Evolutionary conservation across 73 alveolate species (phyloP).

Genomic region (Urostyla sp.): DNA sequence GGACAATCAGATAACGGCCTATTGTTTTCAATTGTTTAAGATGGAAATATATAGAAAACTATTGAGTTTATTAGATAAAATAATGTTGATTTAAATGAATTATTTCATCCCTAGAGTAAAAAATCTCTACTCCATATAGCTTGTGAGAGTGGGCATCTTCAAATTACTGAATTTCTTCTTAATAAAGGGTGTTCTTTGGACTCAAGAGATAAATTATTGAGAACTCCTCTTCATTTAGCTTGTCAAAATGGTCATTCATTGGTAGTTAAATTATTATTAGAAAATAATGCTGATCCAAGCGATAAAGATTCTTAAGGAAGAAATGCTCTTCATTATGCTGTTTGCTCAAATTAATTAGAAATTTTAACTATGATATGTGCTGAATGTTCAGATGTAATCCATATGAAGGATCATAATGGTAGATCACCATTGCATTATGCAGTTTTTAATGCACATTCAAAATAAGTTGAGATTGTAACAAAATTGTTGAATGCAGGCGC

Average conservation of each 20-base stretch:
- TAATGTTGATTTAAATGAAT: conserved; percentile 56
- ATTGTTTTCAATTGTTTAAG: conserved; percentile 45
- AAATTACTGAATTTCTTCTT: conserved; percentile 72
- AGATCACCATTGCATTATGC: conserved; percentile 81
- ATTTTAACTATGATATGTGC: conserved; percentile 43
- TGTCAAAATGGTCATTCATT: conserved; percentile 91
- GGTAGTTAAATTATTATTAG: conserved; percentile 81
- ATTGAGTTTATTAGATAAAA: conserved; percentile 56
- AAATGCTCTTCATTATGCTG: conserved; percentile 93
- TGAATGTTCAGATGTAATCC: conserved; percentile 66
- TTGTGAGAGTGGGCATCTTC: conserved; percentile 79
- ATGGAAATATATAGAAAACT: conserved; percentile 64
- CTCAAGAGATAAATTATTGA: conserved; percentile 88
- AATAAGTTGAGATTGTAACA: conserved; percentile 68
- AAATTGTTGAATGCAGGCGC: conserved; percentile 71
- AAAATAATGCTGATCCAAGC: conserved; percentile 84
- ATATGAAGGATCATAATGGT: conserved; percentile 67
- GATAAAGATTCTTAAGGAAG: conserved; percentile 93
- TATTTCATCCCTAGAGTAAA: conserved; percentile 74
- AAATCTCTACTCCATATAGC: conserved; percentile 91
- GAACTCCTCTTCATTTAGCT: conserved; percentile 96
- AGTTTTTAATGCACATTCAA: conserved; percentile 66
- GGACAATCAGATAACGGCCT: conserved; percentile 32
- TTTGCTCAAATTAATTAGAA: conserved; percentile 60
- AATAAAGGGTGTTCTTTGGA: conserved; percentile 74